phyloP scores from a whole-genome alignment of 805 yeast species.

The Candida broadrunensis region DNA sequence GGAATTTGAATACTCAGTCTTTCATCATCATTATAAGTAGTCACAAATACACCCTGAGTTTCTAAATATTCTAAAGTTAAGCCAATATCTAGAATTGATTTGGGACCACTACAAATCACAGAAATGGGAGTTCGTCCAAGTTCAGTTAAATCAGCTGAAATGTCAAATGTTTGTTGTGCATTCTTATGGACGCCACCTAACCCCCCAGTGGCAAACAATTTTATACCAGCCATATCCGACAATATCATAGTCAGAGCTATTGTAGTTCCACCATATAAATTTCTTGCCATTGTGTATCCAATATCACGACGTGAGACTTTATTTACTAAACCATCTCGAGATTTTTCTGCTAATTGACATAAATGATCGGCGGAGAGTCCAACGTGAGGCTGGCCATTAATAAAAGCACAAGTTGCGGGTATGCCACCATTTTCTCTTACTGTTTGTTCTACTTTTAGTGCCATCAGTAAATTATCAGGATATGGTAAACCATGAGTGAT shows the following conservation, averaged over 20 bases:
- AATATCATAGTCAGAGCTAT: slow-evolving; percentile 86
- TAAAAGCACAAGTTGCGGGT: slow-evolving; percentile 84
- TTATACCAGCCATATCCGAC: slow-evolving; percentile 70
- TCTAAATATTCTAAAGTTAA: slow-evolving; percentile 83
- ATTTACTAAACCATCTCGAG: slow-evolving; percentile 25
- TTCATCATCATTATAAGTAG: slow-evolving; percentile 51
- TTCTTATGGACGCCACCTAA: slow-evolving; percentile 88
- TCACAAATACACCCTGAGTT: slow-evolving; percentile 87
- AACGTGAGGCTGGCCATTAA: slow-evolving; percentile 67
- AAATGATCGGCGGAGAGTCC: slow-evolving; percentile 56
- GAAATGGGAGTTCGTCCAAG: slow-evolving; percentile 78
- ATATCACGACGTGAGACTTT: slow-evolving; percentile 83
- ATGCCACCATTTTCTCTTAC: slow-evolving; percentile 63
- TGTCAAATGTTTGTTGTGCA: slow-evolving; percentile 71
- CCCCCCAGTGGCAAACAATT: slow-evolving; percentile 91
- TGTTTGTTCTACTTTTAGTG: slow-evolving; percentile 58
- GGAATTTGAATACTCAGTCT: slow-evolving; percentile 48
- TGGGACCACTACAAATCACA: slow-evolving; percentile 93
- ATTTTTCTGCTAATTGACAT: slow-evolving; percentile 43
- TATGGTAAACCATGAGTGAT: slow-evolving; percentile 87
- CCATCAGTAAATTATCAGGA: slow-evolving; percentile 75
- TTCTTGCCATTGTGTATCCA: slow-evolving; percentile 62
- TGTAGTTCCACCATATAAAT: slow-evolving; percentile 82
- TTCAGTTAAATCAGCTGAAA: slow-evolving; percentile 86
- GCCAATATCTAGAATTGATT: slow-evolving; percentile 75